Evolutionary conservation across 2,329 filamentous ascomycete genomes (phyloP).

Genomic region (Cyclaneusma minus): DNA sequence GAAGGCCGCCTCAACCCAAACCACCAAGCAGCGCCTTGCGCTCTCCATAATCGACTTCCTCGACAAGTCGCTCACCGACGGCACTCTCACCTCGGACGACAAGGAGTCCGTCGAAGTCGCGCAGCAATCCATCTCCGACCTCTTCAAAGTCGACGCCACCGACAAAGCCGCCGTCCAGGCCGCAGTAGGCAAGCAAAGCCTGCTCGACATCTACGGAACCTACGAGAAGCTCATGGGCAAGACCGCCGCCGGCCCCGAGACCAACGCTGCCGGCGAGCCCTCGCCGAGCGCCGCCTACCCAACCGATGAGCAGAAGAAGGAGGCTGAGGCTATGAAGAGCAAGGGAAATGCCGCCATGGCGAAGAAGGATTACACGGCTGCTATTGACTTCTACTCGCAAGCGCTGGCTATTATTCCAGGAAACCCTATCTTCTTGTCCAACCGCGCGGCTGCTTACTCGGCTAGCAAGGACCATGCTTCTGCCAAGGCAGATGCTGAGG

Average conservation of each 20-base stretch:
- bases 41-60: constrained; percentile 97
- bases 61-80: constrained; percentile 66
- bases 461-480: constrained; percentile 72
- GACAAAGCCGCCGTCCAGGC: constrained; percentile 58
- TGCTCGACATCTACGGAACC: constrained; percentile 82
- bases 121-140: constrained; percentile 83
- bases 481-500: constrained; percentile 76
- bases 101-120: constrained; percentile 89
- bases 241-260: constrained; percentile 20
- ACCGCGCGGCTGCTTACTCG: constrained; percentile 87
- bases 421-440: constrained; percentile 94
- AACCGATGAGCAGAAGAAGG: constrained; percentile 45
- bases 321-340: constrained; percentile 78
- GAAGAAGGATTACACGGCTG: constrained; percentile 71
- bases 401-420: constrained; percentile 66
- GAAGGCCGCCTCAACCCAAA: no score
- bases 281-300: constrained; percentile 19
- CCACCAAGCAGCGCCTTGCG: constrained; percentile 62
- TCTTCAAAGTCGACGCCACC: constrained; percentile 84
- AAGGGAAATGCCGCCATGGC: constrained; percentile 92
- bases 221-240: constrained; percentile 78
- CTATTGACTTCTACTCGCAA: constrained; percentile 78
- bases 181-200: constrained; percentile 72
- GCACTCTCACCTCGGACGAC: constrained; percentile 76
- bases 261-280: constrained; percentile 27